Base-by-base conservation (phyloP, 129 eudicot species). In the Kitagawia praeruptora region DNA sequence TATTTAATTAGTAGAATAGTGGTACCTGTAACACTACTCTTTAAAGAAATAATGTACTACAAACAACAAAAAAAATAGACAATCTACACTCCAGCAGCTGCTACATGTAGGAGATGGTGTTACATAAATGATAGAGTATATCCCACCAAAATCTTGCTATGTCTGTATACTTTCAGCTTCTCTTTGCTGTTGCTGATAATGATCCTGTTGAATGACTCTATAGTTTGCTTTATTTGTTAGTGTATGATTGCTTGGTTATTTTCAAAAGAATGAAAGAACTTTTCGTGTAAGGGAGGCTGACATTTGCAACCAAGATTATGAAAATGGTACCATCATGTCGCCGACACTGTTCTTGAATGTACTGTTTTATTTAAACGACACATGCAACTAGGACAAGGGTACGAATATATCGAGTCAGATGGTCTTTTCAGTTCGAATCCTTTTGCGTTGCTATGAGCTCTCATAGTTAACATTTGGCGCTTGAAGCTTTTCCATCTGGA, bases 311-410 rank as follows among this genome's bases (percentile, higher is more conserved):
- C 83, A 44, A 63, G 73, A 64, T 64, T 75, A 45, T 42, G 73
- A 76, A 75, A 19, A 15, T 61, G 58, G 42, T 45, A 54, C 37
- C 81, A 47, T 91, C 88, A 85, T 31, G 86, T 87, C 23, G 61
- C 85, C 69, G 89, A 82, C 73, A 89, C 66, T 54, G 89, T 44
- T 87, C 79, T 89, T 31, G 90, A 86, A 75, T 86, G 89, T 74
- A 88, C 88, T 31, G 96, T 86, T 82, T 78, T 95, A 82, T 92
- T 92, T 69, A 79, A 74, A 80, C 84, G 93, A 79, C 99, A 92
- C 99, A 95, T 95, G 92, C 99, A 95, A 81, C 89, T 93, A 54
- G 99, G 99, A 80, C 99, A 95, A 9, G 99, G 99, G 76, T 89
- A 87, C 28, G 97, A 92, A 86, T 95, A 95, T 79, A 92, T 82